These are phyloP conservation scores for Pseudognaphalium luteoalbum DNA, from an alignment of 129 eudicot species.

Conservation along the genomic window DNA sequence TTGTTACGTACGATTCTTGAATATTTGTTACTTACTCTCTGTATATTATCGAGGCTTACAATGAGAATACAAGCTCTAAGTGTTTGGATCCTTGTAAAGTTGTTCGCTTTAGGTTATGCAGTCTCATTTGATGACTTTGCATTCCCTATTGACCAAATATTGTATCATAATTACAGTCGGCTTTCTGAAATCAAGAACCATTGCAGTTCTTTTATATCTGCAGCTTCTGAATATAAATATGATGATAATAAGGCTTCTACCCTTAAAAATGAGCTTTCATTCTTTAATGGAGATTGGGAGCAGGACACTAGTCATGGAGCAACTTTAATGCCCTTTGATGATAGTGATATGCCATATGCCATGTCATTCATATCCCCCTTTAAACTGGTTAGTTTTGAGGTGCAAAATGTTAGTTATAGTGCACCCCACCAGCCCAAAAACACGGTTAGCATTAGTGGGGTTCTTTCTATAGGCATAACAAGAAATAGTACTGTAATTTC, in stretches of 20 bases:
- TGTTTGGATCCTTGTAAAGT: constrained; percentile 18
- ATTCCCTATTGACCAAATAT: constrained; percentile 30
- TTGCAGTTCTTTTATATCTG: constrained; percentile 39
- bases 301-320: constrained; percentile 37
- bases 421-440: constrained; percentile 26
- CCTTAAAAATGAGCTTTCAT: constrained; percentile 38
- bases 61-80: constrained; percentile 27
- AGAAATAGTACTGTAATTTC: constrained; percentile 32
- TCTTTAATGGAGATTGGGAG: constrained; percentile 48
- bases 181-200: constrained; percentile 29
- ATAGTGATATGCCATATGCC: constrained; percentile 32
- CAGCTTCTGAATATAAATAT: constrained; percentile 37
- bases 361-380: constrained; percentile 22
- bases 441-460: constrained; percentile 34
- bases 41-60: background rate
- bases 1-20: background rate
- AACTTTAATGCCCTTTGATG: constrained; percentile 48
- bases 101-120: constrained; percentile 27
- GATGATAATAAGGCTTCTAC: constrained; percentile 9
- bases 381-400: constrained; percentile 38
- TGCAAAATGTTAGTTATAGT: constrained; percentile 25
- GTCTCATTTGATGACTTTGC: constrained; percentile 27
- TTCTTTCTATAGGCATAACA: constrained; percentile 38
- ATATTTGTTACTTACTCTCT: no score
- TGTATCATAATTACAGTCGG: constrained; percentile 31